Base-by-base conservation (phyloP, 1,139 yeast genomes). In the Zygosaccharomyces sapae region DNA sequence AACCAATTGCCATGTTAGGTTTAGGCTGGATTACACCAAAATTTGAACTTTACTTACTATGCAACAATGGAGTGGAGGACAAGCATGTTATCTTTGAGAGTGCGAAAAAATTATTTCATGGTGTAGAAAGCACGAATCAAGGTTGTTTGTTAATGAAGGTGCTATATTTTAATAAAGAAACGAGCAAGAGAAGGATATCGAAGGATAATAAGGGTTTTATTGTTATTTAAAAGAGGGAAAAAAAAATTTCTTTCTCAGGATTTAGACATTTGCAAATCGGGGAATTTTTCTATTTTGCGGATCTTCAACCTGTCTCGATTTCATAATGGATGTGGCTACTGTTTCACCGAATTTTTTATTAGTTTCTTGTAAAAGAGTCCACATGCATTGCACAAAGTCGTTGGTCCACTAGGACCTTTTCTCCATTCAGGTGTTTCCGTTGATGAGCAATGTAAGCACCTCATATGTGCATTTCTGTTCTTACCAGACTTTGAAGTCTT, bases 341-440 rank as follows among this genome's bases (percentile, higher is more conserved):
- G 49, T 50, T 4, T 43, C 47, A 4, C 57, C 59, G 45, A 59
- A 59, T 41, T 52, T 55, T 39, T 54, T 13, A 55, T 46, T 33
- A 61, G 38, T 46, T 62, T 62, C 30, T 57, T 55, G 46, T 61
- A 62, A 45, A 79, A 86, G 43, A 88, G 71, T 0, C 96, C 96
- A 68, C 96, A 88, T 0, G 96, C 95, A 65, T 88, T 88, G 67
- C 96, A 88, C 49, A 88, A 70, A 0, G 95, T 86, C 44, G 94
- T 73, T 10, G 84, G 85, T 0, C 96, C 96, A 52, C 80, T 79
- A 1, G 96, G 96, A 0, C 96, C 96, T 48, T 89, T 74, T 55
- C 96, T 73, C 96, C 96, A 88, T 68, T 88, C 96, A 0, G 96
- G 95, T 1, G 96, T 87, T 51, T 83, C 87, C 2, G 79, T 76